phyloP scores from a whole-genome alignment of 75 land plant species.

The Pinus taeda region DNA sequence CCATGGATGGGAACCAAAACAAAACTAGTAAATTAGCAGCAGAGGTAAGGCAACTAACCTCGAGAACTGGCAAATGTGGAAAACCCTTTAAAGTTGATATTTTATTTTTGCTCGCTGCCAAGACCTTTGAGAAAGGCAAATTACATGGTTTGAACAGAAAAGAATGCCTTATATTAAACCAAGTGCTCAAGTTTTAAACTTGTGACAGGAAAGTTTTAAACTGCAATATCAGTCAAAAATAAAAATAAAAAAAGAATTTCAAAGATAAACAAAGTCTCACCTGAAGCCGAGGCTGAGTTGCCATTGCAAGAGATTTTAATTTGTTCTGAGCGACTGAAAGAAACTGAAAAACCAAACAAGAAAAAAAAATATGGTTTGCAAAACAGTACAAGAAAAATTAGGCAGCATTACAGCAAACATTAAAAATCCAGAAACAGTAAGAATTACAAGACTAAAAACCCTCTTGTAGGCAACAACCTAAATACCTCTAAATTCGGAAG shows the following conservation, averaged over 20 bases:
- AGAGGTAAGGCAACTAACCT: slow-evolving; percentile 45
- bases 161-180: neutral
- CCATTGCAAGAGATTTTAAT: slow-evolving; percentile 90
- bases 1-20: neutral
- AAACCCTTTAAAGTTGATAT: slow-evolving; percentile 89
- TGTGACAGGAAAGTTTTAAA: neutral
- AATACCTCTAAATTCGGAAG: slow-evolving; percentile 93
- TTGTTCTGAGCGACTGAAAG: slow-evolving; percentile 95
- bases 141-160: neutral
- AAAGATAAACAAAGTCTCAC: slow-evolving; percentile 16
- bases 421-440: neutral
- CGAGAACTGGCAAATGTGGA: slow-evolving; percentile 91
- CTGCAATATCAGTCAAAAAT: neutral
- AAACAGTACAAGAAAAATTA: neutral
- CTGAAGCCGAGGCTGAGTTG: slow-evolving; percentile 93
- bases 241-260: no score
- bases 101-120: slow-evolving; percentile 98
- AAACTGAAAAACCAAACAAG: slow-evolving; percentile 45
- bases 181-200: neutral
- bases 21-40: neutral
- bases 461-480: neutral
- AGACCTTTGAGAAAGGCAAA: slow-evolving; percentile 42
- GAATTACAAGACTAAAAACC: neutral
- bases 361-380: slow-evolving; percentile 8
- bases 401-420: neutral